These are phyloP conservation scores for Artomyces pyxidatus DNA, from an alignment of 768 basidiomycete species.

Conservation along the genomic window DNA sequence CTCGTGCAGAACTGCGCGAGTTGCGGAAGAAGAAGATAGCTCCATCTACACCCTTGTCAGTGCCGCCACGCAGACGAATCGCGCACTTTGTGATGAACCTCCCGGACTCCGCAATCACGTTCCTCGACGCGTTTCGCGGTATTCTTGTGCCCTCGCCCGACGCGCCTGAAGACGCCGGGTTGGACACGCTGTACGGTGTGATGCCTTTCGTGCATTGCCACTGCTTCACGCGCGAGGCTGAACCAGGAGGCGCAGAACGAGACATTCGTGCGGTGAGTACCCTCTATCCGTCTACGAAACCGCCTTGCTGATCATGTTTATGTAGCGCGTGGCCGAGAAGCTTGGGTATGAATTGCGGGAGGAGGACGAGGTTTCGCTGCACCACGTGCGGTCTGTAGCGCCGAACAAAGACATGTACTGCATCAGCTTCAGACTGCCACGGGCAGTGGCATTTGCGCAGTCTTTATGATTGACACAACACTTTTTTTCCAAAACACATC, in stretches of 20 bases:
- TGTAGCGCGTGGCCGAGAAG: conserved; percentile 63
- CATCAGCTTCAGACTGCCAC: conserved; percentile 74
- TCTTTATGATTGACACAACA: too few species aligned
- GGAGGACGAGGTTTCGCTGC: conserved; percentile 42
- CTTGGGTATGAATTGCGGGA: conserved; percentile 47
- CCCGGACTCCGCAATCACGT: conserved; percentile 84
- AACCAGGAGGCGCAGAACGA: conserved; percentile 51
- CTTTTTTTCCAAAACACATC: too few species aligned
- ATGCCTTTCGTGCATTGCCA: conserved; percentile 95
- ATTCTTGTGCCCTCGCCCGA: conserved; percentile 37
- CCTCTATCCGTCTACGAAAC: conserved; percentile 8
- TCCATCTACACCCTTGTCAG: conserved; percentile 3
- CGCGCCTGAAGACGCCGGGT: conserved; percentile 34
- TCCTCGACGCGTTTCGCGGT: conserved; percentile 84
- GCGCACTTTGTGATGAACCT: conserved; percentile 97
- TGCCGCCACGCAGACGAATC: conserved; percentile 46
- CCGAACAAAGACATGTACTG: conserved; percentile 99
- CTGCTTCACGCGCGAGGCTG: conserved; percentile 88
- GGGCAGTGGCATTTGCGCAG: conserved; percentile 30
- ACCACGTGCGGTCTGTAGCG: conserved; percentile 87
- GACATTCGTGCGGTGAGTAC: conserved; percentile 76
- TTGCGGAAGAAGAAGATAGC: conserved; percentile 21
- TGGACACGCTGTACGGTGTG: conserved; percentile 21
- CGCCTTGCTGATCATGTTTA: conserved; percentile 3
- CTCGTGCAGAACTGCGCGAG: conserved; percentile 28